Evolutionary conservation across 2,329 filamentous ascomycete species (phyloP), one percentile per base, ranked within the genome.

Genomic region (Fusarium sp.): DNA sequence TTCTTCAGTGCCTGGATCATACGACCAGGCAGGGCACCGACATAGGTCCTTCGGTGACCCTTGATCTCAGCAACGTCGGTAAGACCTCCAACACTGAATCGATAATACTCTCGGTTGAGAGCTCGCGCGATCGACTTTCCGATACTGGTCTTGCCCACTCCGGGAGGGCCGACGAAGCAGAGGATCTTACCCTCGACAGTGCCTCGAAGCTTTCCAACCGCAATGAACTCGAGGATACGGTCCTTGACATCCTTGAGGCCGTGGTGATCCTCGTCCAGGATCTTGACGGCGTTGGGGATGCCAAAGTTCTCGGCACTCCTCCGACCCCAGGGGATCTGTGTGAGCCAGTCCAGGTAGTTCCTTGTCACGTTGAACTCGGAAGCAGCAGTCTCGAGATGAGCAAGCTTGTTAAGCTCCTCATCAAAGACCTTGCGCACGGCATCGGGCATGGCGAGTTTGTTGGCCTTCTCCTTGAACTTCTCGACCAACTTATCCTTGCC

Each of bases 61-160:
- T 99, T 99, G 87, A 99, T 98, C 82, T 99, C 96, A 20, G 96
- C 96, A 73, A 99, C 97, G 83, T 99, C 96, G 5, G 96, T 97
- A 75, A 99, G 88, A 77, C 96, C 96, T 80, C 96, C 96, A 10
- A 99, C 96, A 80, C 95, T 98, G 88, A 99, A 99, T 76, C 96
- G 91, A 86, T 99, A 99, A 86, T 99, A 99, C 80, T 99, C 93
- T 68, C 97, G 89, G 84, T 98, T 98, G 67, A 99, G 86, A 31
- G 96, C 97, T 64, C 96, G 91, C 18, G 96, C 96, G 78, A 99
- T 98, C 0, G 95, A 98, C 83, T 99, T 99, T 81, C 96, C 96
- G 76, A 99, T 99, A 83, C 95, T 98, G 4, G 96, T 99, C 87
- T 99, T 99, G 78, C 96, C 96, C 29, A 99, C 96, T 86, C 96